Evolutionary conservation across 164 flowering plant species (phyloP), one percentile per base, ranked within the genome.

Genomic region (Amborella trichopoda): DNA sequence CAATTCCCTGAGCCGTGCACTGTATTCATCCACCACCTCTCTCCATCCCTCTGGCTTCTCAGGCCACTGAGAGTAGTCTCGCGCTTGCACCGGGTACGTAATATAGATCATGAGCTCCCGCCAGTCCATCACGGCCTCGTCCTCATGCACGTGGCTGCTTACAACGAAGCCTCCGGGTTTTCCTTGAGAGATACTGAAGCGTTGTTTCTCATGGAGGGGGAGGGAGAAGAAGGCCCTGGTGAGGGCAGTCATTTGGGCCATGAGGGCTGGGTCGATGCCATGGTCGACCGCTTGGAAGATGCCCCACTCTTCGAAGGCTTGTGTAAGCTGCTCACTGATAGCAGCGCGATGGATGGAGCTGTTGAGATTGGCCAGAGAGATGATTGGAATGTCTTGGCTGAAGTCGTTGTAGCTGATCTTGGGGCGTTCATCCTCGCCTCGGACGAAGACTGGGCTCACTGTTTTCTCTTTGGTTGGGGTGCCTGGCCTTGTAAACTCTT

Each of bases 301-400:
- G 6, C 95, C 95, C 95, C 95, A 85, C 16, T 79, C 75, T 61
- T 85, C 91, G 46, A 90, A 85, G 0, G 91, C 88, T 41, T 69
- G 76, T 0, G 77, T 83, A 17, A 85, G 77, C 41, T 72, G 69
- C 63, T 53, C 25, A 49, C 85, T 67, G 2, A 81, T 74, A 48
- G 69, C 75, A 1, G 62, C 55, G 26, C 91, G 62, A 24, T 64
- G 49, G 2, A 59, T 80, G 3, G 46, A 50, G 1, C 65, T 80
- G 26, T 83, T 75, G 47, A 85, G 80, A 3, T 81, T 88, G 0
- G 66, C 72, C 0, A 85, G 68, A 0, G 95, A 85, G 5, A 85
- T 81, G 16, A 81, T 66, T 5, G 95, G 95, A 13, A 85, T 73
- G 0, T 70, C 81, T 38, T 54, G 40, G 72, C 91, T 85, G 72